phyloP scores from a whole-genome alignment of 2,329 filamentous ascomycete species.

The Berkeleyomyces basicola region DNA sequence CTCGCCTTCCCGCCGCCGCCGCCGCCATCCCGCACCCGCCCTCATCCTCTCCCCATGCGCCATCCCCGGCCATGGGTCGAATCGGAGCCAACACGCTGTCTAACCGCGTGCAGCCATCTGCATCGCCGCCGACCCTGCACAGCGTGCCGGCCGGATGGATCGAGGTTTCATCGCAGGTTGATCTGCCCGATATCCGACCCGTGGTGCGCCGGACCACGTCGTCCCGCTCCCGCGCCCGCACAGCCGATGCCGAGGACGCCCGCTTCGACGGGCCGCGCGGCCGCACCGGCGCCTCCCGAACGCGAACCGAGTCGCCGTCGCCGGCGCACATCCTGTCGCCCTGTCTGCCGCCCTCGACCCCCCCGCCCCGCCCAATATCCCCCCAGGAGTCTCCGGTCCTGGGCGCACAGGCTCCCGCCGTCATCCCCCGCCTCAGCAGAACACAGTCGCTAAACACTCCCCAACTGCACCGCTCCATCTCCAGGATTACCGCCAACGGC shows the following conservation, averaged over 20 bases:
- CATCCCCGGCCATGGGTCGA: slow-evolving; percentile 7
- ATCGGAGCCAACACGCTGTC: slow-evolving; percentile 3
- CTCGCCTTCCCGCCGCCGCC: neutral
- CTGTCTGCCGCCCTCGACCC: neutral
- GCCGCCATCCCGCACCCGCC: neutral
- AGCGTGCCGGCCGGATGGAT: slow-evolving; percentile 10
- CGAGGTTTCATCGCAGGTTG: slow-evolving; percentile 12
- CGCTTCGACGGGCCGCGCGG: neutral
- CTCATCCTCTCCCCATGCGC: slow-evolving; percentile 1
- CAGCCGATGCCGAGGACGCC: neutral
- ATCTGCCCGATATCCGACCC: slow-evolving; percentile 9
- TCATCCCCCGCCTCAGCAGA: neutral
- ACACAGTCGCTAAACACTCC: neutral
- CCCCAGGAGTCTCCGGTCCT: neutral
- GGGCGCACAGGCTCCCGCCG: neutral
- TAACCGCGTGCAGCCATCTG: neutral
- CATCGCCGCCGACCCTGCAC: neutral
- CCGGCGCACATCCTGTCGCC: neutral
- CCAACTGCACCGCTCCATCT: neutral
- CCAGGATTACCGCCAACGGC: neutral
- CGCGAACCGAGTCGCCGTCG: neutral
- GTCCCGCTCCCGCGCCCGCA: neutral
- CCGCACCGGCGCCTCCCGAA: neutral
- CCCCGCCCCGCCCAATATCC: neutral
- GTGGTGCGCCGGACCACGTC: neutral